These are phyloP conservation scores for Chlorencoelia australis DNA, from an alignment of 2,329 filamentous ascomycete species.

Conservation along the genomic window DNA sequence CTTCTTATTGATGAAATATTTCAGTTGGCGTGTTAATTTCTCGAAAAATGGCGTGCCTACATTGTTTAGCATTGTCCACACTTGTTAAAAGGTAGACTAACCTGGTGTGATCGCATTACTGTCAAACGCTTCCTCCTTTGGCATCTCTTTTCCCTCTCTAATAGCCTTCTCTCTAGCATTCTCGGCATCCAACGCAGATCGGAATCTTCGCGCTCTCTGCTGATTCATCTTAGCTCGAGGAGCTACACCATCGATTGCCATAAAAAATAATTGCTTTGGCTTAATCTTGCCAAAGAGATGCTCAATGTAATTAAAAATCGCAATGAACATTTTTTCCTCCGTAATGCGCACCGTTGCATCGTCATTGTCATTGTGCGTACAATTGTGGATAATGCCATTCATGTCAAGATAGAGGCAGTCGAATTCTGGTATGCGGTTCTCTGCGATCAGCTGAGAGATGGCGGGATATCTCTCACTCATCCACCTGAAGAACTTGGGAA, in stretches of 20 bases:
- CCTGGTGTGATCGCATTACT: conserved; percentile 98
- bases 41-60: conserved; percentile 84
- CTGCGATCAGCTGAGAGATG: conserved; percentile 95
- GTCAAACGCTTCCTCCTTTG: conserved; percentile 91
- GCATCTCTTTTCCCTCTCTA: conserved; percentile 79
- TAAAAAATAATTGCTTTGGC: conserved; percentile 96
- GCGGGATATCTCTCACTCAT: conserved; percentile 97
- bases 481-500: conserved; percentile 58
- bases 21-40: conserved; percentile 83
- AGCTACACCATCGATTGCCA: conserved; percentile 97
- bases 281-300: conserved; percentile 98
- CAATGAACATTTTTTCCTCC: conserved; percentile 99
- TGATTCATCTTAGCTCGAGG: conserved; percentile 99
- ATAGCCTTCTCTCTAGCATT: conserved; percentile 87
- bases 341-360: conserved; percentile 86
- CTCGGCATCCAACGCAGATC: conserved; percentile 87
- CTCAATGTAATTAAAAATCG: conserved; percentile 99
- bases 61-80: conserved; percentile 27
- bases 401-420: conserved; percentile 96
- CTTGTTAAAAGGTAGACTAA: conserved; percentile 16
- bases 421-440: conserved; percentile 98
- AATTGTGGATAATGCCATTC: conserved; percentile 99
- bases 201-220: conserved; percentile 88
- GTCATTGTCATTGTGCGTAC: conserved; percentile 70
- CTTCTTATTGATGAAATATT: conserved; percentile 99